Percentiles rank a stretch among this genome's conserved stretches.
These are phyloP conservation scores for Wickerhamomyces sp. DNA, from an alignment of 1,139 yeast species.

Conservation along the genomic window DNA sequence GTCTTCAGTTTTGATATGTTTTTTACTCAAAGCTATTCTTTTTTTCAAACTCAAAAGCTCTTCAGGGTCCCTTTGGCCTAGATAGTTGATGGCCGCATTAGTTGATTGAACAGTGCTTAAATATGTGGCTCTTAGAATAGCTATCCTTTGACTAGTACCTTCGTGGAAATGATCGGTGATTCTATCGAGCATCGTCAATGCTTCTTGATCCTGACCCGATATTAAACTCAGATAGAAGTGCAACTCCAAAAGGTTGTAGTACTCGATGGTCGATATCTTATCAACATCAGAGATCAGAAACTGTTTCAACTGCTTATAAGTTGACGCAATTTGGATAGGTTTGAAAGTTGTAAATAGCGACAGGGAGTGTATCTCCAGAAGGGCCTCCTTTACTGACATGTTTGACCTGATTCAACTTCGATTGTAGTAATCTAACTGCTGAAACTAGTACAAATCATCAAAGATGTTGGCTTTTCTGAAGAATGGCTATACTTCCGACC, in stretches of 20 bases:
- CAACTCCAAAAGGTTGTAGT: conserved; percentile 60
- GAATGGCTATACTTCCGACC: not conserved
- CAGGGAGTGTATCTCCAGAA: conserved; percentile 31
- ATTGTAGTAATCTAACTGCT: not conserved
- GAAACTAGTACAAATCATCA: not conserved
- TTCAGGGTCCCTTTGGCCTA: conserved; percentile 26
- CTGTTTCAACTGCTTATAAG: conserved; percentile 31
- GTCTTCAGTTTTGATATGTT: conserved; percentile 18
- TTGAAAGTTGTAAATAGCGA: conserved; percentile 35
- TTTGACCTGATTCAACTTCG: not conserved
- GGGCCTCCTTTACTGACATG: conserved; percentile 25
- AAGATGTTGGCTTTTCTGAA: too few relatives aligned
- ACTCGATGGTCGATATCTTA: conserved; percentile 40
- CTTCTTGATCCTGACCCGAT: conserved; percentile 65
- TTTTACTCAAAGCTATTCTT: conserved; percentile 29
- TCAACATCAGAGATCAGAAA: conserved; percentile 21
- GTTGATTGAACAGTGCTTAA: conserved; percentile 45
- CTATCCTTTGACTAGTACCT: conserved; percentile 48
- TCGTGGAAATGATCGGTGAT: conserved; percentile 63
- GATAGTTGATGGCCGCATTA: conserved; percentile 30
- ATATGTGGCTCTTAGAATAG: conserved; percentile 51
- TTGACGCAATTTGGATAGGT: conserved; percentile 32
- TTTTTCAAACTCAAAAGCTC: conserved; percentile 33
- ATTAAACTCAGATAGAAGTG: conserved; percentile 64
- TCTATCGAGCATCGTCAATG: conserved; percentile 58